Base-by-base conservation (phyloP, 169 alveolate species). In the Eimeria falciformis region DNA sequence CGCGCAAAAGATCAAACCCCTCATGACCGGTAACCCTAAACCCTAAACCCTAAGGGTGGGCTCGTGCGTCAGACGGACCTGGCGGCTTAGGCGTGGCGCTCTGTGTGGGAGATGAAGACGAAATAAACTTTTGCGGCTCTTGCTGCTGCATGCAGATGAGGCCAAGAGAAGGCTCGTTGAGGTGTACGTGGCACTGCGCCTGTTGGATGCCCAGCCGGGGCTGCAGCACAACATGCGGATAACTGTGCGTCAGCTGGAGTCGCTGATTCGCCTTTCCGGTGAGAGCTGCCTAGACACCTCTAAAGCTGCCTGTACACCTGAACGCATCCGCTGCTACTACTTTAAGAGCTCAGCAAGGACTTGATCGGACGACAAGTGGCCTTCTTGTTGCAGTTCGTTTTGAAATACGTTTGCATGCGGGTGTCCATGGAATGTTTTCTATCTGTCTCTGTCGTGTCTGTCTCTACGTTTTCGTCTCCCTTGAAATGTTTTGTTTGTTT, bases 231-330 rank as follows among this genome's bases (percentile, higher is more conserved):
- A 85, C 73, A 85, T 68, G 92, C n/a, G 92, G 7, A 85, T 99
- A 56, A 99, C 99, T 17, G 98, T 98, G 23, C 96, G 99, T 53
- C 99, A 99, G 96, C 96, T 99, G 37, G 99, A 99, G 93, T 99
- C 99, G 29, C 96, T 99, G 69, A 98, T 98, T 29, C 97, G 99
- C 21, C 66, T 78, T 9, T 91, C 94, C 14, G 94, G 92, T 87
- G 25, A 14, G 78, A 7, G 37, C 29, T n/a, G n/a, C 73, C 73
- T 62, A 9, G 17, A 62, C 73, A 50, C 62, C 62, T 21, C 62
- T 12, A 21, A 12, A 50, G 62, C 62, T 50, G 62, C 62, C 62
- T 50, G 62, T 50, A 50, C 62, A 50, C 62, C 0, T 21, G 23
- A n/a, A n/a, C n/a, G n/a, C n/a, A n/a, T n/a, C n/a, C n/a, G n/a